These are phyloP conservation scores for Lepiota venenata DNA, from an alignment of 768 basidiomycete species.

Conservation along the genomic window DNA sequence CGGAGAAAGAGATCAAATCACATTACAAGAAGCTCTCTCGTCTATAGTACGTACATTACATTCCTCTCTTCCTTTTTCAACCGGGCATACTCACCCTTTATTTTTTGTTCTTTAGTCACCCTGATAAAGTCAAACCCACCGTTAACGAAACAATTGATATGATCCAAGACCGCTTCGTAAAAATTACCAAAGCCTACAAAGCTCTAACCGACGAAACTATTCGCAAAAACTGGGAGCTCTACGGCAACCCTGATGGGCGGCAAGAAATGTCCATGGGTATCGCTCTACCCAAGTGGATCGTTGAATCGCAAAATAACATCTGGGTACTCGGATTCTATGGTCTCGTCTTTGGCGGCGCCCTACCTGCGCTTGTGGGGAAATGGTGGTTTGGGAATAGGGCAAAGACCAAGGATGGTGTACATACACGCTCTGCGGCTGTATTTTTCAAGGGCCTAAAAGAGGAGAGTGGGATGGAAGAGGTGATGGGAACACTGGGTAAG, in stretches of 20 bases:
- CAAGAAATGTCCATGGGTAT: conserved; percentile 94
- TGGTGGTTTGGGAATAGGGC: conserved; percentile 97
- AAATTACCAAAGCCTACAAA: conserved; percentile 98
- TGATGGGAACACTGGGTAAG: conserved; percentile 67
- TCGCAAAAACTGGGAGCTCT: conserved; percentile 84
- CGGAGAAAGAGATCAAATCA: conserved; percentile 92
- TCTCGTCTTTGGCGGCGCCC: conserved; percentile 78
- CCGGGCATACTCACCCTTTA: not conserved
- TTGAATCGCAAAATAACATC: conserved; percentile 87
- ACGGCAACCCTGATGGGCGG: conserved; percentile 96
- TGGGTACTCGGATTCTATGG: conserved; percentile 91
- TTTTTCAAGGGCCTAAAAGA: conserved; percentile 91
- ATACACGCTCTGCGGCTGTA: conserved; percentile 73
- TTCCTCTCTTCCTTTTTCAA: not conserved
- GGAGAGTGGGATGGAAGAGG: conserved; percentile 66
- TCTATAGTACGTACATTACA: conserved; percentile 64
- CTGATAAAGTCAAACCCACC: conserved; percentile 89
- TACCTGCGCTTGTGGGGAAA: conserved; percentile 84
- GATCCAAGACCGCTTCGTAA: conserved; percentile 84
- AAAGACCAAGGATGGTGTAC: conserved; percentile 90
- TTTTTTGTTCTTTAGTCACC: conserved; percentile 58
- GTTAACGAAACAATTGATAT: conserved; percentile 83
- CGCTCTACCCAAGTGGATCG: conserved; percentile 90
- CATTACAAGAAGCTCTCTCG: conserved; percentile 92
- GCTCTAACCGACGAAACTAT: conserved; percentile 90